Evolutionary conservation across 352 stramenopile genomes (phyloP).

Genomic region (Thalassiosira mediterranea): DNA sequence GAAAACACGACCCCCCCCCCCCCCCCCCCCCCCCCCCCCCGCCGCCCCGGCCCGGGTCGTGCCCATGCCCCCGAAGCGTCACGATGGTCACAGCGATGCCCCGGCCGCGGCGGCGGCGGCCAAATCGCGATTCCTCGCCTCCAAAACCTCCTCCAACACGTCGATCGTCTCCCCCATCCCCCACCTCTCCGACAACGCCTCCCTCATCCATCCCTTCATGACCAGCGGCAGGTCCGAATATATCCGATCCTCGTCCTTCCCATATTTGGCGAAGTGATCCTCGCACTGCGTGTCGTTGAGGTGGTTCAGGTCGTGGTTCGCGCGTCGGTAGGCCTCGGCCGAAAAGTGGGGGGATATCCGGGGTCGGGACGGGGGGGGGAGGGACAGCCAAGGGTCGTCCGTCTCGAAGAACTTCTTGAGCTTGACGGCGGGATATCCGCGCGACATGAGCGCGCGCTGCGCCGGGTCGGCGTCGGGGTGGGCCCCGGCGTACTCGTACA

Average conservation of each 20-base stretch:
- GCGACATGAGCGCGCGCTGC: conserved; percentile 15
- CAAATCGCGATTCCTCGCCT: conserved; percentile 47
- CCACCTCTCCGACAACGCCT: conserved; percentile 30
- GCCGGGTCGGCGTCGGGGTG: conserved; percentile 40
- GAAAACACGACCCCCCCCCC: too few species aligned
- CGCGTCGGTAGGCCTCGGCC: conserved; percentile 17
- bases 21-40: too few species aligned
- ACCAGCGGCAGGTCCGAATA: conserved; percentile 39
- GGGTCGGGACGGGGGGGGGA: conserved; percentile 1
- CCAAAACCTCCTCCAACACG: conserved; percentile 48
- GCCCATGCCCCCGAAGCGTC: too few species aligned
- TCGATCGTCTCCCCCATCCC: conserved; percentile 4
- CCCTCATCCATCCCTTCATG: conserved; percentile 45
- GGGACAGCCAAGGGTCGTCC: conserved; percentile 37
- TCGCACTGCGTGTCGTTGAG: conserved; percentile 23
- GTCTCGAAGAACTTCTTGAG: conserved; percentile 57
- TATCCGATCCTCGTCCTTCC: conserved; percentile 39
- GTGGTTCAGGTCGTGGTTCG: conserved; percentile 54
- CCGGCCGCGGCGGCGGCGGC: too few species aligned
- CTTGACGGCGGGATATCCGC: conserved; percentile 50
- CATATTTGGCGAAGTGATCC: conserved; percentile 35
- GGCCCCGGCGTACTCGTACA: conserved; percentile 37
- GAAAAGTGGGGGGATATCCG: conserved; percentile 35
- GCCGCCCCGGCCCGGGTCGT: too few species aligned
- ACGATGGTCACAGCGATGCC: too few species aligned